Conservation (phyloP, 495 filamentous ascomycete species). For the Paragyromitra xinjiangensis region DNA sequence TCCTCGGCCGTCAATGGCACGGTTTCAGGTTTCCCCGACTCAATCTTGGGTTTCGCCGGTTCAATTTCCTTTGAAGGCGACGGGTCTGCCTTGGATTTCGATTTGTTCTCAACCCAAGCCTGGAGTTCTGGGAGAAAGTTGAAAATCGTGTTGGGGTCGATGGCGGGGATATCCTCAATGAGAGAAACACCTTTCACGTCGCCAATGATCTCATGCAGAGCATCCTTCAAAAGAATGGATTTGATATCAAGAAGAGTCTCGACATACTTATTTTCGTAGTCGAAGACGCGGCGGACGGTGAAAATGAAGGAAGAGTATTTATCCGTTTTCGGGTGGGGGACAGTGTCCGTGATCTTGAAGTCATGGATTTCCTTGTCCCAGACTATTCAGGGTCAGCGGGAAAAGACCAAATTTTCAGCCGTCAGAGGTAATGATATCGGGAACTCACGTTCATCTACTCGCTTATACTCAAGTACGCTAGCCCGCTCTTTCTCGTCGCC, state of each 20-base stretch:
- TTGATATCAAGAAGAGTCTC: slow-evolving; percentile 86
- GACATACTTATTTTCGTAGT: slow-evolving; percentile 86
- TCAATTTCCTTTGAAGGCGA: slow-evolving; percentile 65
- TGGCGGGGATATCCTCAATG: slow-evolving; percentile 76
- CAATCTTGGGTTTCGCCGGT: slow-evolving; percentile 66
- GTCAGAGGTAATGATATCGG: background rate
- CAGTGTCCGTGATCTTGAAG: slow-evolving; percentile 82
- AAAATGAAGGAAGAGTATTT: slow-evolving; percentile 89
- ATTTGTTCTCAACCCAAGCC: slow-evolving; percentile 38
- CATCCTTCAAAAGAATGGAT: slow-evolving; percentile 78
- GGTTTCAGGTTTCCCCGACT: slow-evolving; percentile 66
- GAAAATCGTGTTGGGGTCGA: slow-evolving; percentile 90
- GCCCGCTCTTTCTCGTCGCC: slow-evolving; percentile 60
- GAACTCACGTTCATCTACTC: slow-evolving; percentile 76
- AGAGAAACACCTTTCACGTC: slow-evolving; percentile 82
- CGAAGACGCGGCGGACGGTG: slow-evolving; percentile 83
- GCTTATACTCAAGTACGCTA: slow-evolving; percentile 80
- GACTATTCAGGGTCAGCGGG: slow-evolving; percentile 59
- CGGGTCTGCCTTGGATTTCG: slow-evolving; percentile 21
- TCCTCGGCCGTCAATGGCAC: slow-evolving; percentile 70
- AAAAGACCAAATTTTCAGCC: background rate
- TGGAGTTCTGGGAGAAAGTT: slow-evolving; percentile 59
- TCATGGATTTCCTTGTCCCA: slow-evolving; percentile 83
- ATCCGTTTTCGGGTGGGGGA: slow-evolving; percentile 73
- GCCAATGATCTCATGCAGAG: slow-evolving; percentile 77